Evolutionary conservation across 768 basidiomycete genomes (phyloP).

Genomic region (Psilocybe sp.): DNA sequence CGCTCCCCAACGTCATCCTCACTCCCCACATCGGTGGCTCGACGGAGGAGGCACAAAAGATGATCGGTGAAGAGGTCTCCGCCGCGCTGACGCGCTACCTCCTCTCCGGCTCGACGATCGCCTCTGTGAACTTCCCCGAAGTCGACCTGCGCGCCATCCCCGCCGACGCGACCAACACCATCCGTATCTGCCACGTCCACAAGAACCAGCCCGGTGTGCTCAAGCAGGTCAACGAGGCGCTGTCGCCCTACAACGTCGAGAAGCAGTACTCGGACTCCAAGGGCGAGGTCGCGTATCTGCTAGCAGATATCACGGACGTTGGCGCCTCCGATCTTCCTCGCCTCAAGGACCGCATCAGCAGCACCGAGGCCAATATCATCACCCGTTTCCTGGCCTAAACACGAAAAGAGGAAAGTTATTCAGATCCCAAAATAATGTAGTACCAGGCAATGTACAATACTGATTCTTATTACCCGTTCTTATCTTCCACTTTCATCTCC

Average conservation of each 20-base stretch:
- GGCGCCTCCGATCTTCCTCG: slow-evolving; percentile 75
- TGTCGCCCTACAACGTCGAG: slow-evolving; percentile 96
- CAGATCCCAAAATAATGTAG: no score
- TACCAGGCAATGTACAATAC: no score
- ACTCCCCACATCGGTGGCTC: slow-evolving; percentile 99
- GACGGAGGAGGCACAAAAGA: slow-evolving; percentile 96
- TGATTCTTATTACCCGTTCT: no score
- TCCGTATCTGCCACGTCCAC: slow-evolving; percentile 95
- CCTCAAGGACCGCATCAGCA: slow-evolving; percentile 74
- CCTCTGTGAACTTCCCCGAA: slow-evolving; percentile 98
- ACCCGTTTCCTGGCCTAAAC: slow-evolving; percentile 76
- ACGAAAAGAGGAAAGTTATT: no score
- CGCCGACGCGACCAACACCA: slow-evolving; percentile 72
- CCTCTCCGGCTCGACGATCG: slow-evolving; percentile 85
- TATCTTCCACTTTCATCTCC: no score
- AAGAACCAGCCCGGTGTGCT: slow-evolving; percentile 95
- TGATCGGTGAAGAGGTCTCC: slow-evolving; percentile 96
- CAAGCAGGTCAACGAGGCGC: slow-evolving; percentile 88
- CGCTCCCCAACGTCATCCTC: slow-evolving; percentile 87
- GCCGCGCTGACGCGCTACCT: slow-evolving; percentile 84
- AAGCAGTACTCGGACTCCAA: slow-evolving; percentile 99
- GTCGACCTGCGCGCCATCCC: slow-evolving; percentile 93
- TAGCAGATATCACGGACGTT: slow-evolving; percentile 95
- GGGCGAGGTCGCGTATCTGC: slow-evolving; percentile 89
- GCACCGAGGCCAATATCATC: slow-evolving; percentile 83